A percentile compares a stretch with the other conserved stretches of the same genome.
phyloP scores from a whole-genome alignment of 495 filamentous ascomycete genomes.

The Talaromyces stipitatus region DNA sequence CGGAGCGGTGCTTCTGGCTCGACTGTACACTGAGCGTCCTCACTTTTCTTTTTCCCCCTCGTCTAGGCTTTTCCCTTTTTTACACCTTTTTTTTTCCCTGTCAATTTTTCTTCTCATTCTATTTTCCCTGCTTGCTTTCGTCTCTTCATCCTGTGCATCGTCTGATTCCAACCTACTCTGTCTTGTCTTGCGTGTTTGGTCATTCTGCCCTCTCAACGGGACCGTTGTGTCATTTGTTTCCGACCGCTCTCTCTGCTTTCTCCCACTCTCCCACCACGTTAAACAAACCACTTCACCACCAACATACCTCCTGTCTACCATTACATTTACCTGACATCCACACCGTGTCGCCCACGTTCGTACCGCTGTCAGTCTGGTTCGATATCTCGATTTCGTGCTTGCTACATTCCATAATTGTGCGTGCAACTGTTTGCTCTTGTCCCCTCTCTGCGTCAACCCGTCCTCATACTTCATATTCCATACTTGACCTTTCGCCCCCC shows the following conservation, averaged over 20 bases:
- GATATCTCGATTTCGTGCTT: background rate
- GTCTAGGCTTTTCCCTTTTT: background rate
- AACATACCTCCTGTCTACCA: background rate
- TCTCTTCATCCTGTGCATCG: background rate
- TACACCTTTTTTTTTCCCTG: background rate
- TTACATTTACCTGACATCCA: background rate
- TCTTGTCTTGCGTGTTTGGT: background rate
- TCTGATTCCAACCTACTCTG: background rate
- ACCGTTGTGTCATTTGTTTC: conserved; percentile 1
- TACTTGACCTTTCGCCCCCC: background rate
- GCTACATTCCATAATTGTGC: conserved; percentile 1
- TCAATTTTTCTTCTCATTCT: background rate
- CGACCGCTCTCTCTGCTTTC: conserved; percentile 2
- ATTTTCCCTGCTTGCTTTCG: background rate
- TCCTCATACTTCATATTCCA: background rate
- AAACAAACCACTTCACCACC: background rate
- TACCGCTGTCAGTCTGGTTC: background rate
- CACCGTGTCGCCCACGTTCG: background rate
- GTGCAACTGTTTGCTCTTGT: background rate
- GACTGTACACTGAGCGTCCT: background rate
- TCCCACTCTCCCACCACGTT: background rate
- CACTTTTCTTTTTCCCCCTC: background rate
- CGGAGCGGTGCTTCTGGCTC: background rate
- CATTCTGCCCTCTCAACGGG: background rate
- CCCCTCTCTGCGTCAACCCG: background rate